phyloP scores from a whole-genome alignment of 306 rosid genomes.

The Trifolium fragiferum region DNA sequence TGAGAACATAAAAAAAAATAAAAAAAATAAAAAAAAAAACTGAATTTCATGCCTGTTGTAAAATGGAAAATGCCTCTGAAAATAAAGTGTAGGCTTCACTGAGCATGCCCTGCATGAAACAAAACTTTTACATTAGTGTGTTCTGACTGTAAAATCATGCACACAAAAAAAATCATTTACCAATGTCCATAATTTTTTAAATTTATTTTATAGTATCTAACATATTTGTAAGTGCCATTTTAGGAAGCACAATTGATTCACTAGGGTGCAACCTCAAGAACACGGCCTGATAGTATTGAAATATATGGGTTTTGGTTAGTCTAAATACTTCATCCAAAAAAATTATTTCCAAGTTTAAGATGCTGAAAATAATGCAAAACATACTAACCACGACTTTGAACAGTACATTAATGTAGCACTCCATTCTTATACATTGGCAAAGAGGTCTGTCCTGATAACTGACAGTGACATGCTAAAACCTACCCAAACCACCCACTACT shows the following conservation, averaged over 20 bases:
- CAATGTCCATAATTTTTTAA: background rate
- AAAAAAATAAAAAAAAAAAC: slow-evolving; percentile 27
- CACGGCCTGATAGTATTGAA: slow-evolving; percentile 2
- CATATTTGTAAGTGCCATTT: slow-evolving; percentile 1
- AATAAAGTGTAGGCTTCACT: slow-evolving; percentile 95
- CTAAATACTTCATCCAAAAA: background rate
- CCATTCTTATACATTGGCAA: slow-evolving; percentile 4
- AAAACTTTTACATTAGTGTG: slow-evolving; percentile 20
- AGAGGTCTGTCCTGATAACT: background rate
- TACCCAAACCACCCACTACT: slow-evolving; percentile 8
- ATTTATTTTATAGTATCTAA: slow-evolving; percentile 10
- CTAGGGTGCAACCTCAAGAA: slow-evolving; percentile 25
- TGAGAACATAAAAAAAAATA: slow-evolving; percentile 16
- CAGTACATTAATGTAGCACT: background rate
- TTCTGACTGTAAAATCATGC: background rate
- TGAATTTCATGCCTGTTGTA: slow-evolving; percentile 80
- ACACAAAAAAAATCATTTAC: slow-evolving; percentile 6
- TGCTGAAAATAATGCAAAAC: background rate
- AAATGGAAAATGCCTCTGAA: slow-evolving; percentile 93
- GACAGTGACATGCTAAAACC: slow-evolving; percentile 17
- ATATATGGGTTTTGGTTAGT: background rate
- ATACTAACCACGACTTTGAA: background rate
- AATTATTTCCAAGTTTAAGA: background rate
- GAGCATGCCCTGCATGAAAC: slow-evolving; percentile 85
- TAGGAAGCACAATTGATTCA: slow-evolving; percentile 7